Evolutionary conservation across 495 filamentous ascomycete species (phyloP), one percentile per base, ranked within the genome.

Genomic region (Penicillium parvum): DNA sequence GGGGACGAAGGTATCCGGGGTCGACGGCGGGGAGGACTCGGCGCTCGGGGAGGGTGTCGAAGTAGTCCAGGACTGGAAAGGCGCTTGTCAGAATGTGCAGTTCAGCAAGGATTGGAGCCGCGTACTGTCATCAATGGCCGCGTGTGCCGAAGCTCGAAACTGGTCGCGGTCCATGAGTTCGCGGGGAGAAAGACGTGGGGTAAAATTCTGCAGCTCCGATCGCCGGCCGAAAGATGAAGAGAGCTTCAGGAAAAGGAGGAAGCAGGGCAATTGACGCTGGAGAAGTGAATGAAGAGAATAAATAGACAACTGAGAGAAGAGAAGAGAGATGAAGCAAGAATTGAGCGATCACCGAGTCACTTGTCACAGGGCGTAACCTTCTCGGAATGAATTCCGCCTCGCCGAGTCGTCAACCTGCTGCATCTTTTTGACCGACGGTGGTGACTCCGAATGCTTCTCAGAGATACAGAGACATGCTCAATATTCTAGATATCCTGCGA

Each of bases 51-150:
- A 97, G 71, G 17, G 68, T 85, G 45, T 90, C 82, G 52, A 90
- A 91, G 72, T 96, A 95, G 36, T 78, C 70, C 51, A 85, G 76
- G 49, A 98, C 89, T 94, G 47, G 21, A 48, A 37, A 15, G n/a
- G n/a, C n/a, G n/a, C n/a, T n/a, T n/a, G n/a, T n/a, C n/a, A n/a
- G n/a, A n/a, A n/a, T n/a, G n/a, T n/a, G n/a, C n/a, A 5, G 16
- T 30, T 27, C 5, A 9, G 25, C 8, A 5, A 10, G 28, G 28
- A 5, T 14, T 7, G 11, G 3, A 1, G 9, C 5, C 23, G 68
- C 81, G 57, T 63, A 89, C 90, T 95, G 22, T 95, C 86, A 36
- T 95, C 85, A 50, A 95, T 81, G 22, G 85, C 84, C 23, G 86
- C 77, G 44, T 86, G 77, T 21, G 89, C 92, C 27, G 91, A 90